Evolutionary conservation across 345 rosid genomes (phyloP), one percentile per base, ranked within the genome.

Genomic region (Clausena lansium): DNA sequence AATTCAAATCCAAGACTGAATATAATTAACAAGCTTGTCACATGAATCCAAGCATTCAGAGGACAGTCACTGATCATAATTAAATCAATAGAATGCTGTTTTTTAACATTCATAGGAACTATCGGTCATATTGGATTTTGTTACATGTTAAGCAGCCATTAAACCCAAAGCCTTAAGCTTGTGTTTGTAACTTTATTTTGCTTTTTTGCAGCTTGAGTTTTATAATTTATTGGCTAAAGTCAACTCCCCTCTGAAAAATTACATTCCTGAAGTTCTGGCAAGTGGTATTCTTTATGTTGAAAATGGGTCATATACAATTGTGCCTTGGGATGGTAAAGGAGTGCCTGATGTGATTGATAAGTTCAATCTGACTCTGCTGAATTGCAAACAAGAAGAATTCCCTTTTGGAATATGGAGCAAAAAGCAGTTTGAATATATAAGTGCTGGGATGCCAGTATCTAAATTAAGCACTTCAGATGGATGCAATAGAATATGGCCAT

Each of bases 271-370:
- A 71, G 84, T 91, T 84, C 57, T 92, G 81, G 91, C 91, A 19
- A 93, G 93, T 36, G 99, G 99, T 62, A 88, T 95, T 66, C 85
- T 95, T 69, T 86, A 86, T 80, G 77, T 90, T 28, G 93, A 93
- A 65, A 86, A 89, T 77, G 97, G 92, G 78, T 86, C 91, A 38
- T 84, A 74, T 74, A 87, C 79, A 70, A 87, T 90, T 79, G 87
- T 85, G 76, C 87, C 93, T 58, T 95, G 99, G 99, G 91, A 92
- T 85, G 99, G 99, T n/a, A 92, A 85, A 87, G 92, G 79, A 76
- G 85, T 92, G 73, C 98, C 96, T 74, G 83, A 83, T 75, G 85
- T 90, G 52, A 84, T 93, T 81, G 47, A 70, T n/a, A 78, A 79
- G 68, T 83, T 89, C 87, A 87, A 75, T 85, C 63, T 89, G 77